Base-by-base conservation (phyloP, 208 protist genomes). In the Vickermania ingenoplastis region DNA sequence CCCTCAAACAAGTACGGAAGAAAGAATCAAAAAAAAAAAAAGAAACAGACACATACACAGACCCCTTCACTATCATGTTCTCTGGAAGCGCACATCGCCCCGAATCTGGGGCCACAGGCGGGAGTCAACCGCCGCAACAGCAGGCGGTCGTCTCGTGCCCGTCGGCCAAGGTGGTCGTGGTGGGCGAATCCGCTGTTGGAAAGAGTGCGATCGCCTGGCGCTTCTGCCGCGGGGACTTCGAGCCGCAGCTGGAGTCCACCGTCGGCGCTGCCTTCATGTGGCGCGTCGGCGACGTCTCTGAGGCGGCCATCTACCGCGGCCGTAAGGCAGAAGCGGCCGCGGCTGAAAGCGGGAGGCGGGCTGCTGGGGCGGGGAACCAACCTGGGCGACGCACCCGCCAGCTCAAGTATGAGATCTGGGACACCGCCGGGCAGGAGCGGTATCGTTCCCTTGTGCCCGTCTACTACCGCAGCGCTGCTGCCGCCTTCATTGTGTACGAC, bases 401-500 rank as follows among this genome's bases (percentile, higher is more conserved):
- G 1, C 59, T 93, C 24, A 94, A 96, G 72, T 86, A 81, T 29
- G 86, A 94, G 52, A 94, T 96, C 53, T 96, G 91, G 89, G 91
- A 96, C 59, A 96, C 91, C 11, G 91, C 91, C 21, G 91, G 91
- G 0, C 91, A 96, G 78, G 91, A 96, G 69, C 87, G 87, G 27
- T 96, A 92, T 60, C 79, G 89, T 54, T 89, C 89, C 14, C 77
- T 97, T 11, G 90, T 89, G 11, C 89, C 89, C 21, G 96, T 96
- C 31, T 97, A 97, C 72, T 97, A 97, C 75, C 84, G 92, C 55
- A 86, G 87, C n/a, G 88, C 92, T 11, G 85, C 75, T 51, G 90
- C 84, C 49, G 90, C 90, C 7, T 62, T 99, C 4, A 81, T 99
- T 3, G 97, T 98, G 41, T 99, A 99, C 69, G 97, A 99, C 70